Evolutionary conservation across 441 rosid genomes (phyloP), one percentile per base, ranked within the genome.

Genomic region (Erysimum cheiri): DNA sequence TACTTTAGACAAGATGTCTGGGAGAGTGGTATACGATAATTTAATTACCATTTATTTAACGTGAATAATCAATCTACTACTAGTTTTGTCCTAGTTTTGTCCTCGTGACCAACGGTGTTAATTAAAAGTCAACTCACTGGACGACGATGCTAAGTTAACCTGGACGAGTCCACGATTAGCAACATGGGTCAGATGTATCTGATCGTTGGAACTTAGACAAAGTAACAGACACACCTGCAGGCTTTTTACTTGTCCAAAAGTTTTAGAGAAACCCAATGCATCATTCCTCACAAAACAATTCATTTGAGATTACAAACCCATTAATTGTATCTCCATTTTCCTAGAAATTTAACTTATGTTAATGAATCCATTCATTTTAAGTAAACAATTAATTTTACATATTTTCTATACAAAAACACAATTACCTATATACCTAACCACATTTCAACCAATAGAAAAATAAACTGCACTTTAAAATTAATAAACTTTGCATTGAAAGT

Each of bases 211-310:
- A 47, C 14, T 54, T 40, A 61, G 78, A 74, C 73, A 74, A 53
- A 52, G 33, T 52, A 67, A 67, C 59, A 60, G 64, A 74, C 69
- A 74, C 64, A 67, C 49, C 69, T 52, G 73, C 57, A 74, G 73
- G 78, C 58, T 54, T 47, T 32, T 47, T 69, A 68, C 60, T 53
- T 33, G 44, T 60, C 69, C 59, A 46, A 61, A 73, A 52, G 62
- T 52, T 73, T 40, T 73, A 50, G 73, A 46, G 70, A 68, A 68
- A 68, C 69, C 73, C 70, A 60, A 68, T 36, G 36, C 78, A 74
- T 60, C 14, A 32, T 67, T 74, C 22, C 28, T 67, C 49, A 15
- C 69, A 52, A 66, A 64, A 59, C 54, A 15, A 26, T 36, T 60
- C 36, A 14, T 59, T 32, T 66, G 29, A 24, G 28, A 53, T 53